Base-by-base conservation (phyloP, 2,329 filamentous ascomycete species). In the Fusarium buharicum region DNA sequence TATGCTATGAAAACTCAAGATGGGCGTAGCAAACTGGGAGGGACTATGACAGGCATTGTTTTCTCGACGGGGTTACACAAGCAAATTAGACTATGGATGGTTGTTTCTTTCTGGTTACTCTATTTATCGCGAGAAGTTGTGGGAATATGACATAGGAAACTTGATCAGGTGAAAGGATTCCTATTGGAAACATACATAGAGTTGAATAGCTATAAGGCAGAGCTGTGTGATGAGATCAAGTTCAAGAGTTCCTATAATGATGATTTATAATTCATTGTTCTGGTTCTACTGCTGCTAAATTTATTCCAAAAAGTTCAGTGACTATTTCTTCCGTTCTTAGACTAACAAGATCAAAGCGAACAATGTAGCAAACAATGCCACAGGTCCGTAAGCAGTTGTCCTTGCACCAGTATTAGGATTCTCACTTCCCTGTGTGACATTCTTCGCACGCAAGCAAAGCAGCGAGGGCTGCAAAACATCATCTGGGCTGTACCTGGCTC, bases 11-110 rank as follows among this genome's bases (percentile, higher is more conserved):
- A 46, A 51, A 31, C 40, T 50, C 30, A 46, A 46, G 57, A 49
- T 31, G 44, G 50, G 48, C 59, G 28, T 63, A 13, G 48, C 50
- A 55, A 55, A 27, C 44, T 39, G 43, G 57, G 59, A 64, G 63
- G 64, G 62, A 64, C 61, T 69, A 72, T 55, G 63, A 72, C 54
- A 62, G 58, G 67, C 55, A 71, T 72, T 68, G 55, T 64, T 66
- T 68, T 57, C 48, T 66, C 60, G 47, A 50, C 47, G 63, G 67
- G 48, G 41, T 55, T 62, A 61, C 63, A 68, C 63, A 63, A 44
- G 17, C 62, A 72, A 66, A 71, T 67, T 75, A 75, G 72, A 74
- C 67, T 71, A 69, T 44, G 68, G 67, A 67, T 50, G 65, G 62
- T 67, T 70, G 51, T 62, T 68, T 66, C 60, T 57, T 69, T 71